Conservation (phyloP, 371 early-diverging fungal species). For the Dichotomocladium elegans region DNA sequence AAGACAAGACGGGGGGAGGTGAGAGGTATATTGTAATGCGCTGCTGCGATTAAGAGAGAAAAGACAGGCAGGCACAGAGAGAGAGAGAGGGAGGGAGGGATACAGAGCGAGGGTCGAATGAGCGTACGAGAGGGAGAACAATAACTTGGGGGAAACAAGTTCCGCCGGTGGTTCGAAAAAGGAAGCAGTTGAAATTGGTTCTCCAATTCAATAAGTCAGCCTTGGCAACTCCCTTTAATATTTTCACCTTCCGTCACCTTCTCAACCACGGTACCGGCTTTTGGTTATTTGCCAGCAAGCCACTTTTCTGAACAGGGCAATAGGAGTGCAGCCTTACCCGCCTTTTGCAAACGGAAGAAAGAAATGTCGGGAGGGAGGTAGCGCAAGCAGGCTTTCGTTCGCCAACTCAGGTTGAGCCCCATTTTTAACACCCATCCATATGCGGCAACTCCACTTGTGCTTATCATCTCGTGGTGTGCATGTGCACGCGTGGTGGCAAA, state of each 20-base stretch:
- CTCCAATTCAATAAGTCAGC: constrained; percentile 9
- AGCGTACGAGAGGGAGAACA: constrained; percentile 2
- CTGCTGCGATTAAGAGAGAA: background rate
- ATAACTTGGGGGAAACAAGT: background rate
- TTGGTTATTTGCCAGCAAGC: background rate
- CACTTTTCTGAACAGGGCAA: background rate
- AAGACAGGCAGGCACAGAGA: background rate
- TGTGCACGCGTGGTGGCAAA: constrained; percentile 17
- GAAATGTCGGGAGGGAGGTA: too few species aligned
- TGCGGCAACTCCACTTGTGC: background rate
- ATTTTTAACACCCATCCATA: background rate
- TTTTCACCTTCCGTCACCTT: background rate
- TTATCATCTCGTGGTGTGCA: background rate
- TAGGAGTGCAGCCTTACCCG: background rate
- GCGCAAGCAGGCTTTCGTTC: too few species aligned
- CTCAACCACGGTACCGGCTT: background rate
- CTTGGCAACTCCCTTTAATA: background rate
- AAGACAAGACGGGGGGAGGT: constrained; percentile 1
- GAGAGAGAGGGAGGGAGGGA: background rate
- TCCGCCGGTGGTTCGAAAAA: constrained; percentile 10
- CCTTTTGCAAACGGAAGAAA: background rate
- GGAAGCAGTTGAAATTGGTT: constrained; percentile 4
- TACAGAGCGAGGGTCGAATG: background rate
- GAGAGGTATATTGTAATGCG: background rate
- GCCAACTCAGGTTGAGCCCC: background rate